Percentiles rank a stretch among this genome's conserved stretches.
These are phyloP conservation scores for Colletotrichum karsti DNA, from an alignment of 2,329 filamentous ascomycete genomes.

Conservation along the genomic window DNA sequence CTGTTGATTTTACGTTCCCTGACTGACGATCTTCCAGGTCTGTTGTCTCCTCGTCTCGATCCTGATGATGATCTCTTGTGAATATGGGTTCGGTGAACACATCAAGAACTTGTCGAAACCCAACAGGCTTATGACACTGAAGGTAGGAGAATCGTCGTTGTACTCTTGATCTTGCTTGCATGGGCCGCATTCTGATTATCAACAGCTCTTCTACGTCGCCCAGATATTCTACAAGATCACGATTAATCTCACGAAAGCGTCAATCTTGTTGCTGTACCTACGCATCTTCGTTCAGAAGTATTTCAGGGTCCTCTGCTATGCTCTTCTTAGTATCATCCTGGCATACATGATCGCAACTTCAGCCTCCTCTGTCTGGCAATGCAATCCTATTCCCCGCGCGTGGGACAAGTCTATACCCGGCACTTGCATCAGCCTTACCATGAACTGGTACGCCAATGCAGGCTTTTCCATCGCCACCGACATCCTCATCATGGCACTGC, in stretches of 20 bases:
- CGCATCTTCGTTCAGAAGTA: slow-evolving; percentile 58
- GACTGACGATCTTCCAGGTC: slow-evolving; percentile 34
- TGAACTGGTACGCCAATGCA: slow-evolving; percentile 29
- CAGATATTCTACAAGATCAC: slow-evolving; percentile 64
- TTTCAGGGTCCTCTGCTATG: slow-evolving; percentile 53
- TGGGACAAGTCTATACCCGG: slow-evolving; percentile 47
- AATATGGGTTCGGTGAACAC: slow-evolving; percentile 53
- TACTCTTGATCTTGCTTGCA: too few species aligned
- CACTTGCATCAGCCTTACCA: slow-evolving; percentile 28
- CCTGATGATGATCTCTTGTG: slow-evolving; percentile 49
- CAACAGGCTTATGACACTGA: slow-evolving; percentile 46
- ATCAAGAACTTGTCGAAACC: slow-evolving; percentile 41
- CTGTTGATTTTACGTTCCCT: fast-evolving
- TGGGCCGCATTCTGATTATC: neutral
- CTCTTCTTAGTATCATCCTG: slow-evolving; percentile 50
- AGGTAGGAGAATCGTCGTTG: slow-evolving; percentile 33
- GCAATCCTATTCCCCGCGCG: slow-evolving; percentile 53
- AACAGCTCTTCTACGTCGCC: slow-evolving; percentile 57
- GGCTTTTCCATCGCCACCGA: slow-evolving; percentile 31
- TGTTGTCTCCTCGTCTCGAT: slow-evolving; percentile 46
- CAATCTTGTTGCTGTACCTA: slow-evolving; percentile 61
- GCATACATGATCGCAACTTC: slow-evolving; percentile 56
- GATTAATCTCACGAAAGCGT: slow-evolving; percentile 61
- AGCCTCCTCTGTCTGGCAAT: slow-evolving; percentile 57
- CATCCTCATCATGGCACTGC: slow-evolving; percentile 30